Base-by-base conservation (phyloP, 345 rosid species). In the Eucalyptus pauciflora region DNA sequence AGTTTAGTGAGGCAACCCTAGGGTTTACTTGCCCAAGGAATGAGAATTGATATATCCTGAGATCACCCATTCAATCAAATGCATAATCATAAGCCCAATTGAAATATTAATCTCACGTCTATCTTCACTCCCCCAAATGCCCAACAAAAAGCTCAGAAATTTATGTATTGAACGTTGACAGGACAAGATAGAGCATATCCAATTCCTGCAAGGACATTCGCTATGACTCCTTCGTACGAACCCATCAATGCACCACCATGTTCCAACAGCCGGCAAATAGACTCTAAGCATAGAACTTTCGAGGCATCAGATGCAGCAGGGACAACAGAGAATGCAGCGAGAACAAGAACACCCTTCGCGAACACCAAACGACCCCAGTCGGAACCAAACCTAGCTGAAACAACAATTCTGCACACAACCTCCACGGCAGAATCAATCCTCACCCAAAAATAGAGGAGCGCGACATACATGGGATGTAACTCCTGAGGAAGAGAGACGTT, bases 361-460 rank as follows among this genome's bases (percentile, higher is more conserved):
- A 94, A 93, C 54, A 97, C 91, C 14, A 90, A 92, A 83, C 93
- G 94, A 85, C 89, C 90, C 86, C 90, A 91, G 92, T 88, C 89
- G 52, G 89, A 87, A 90, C 69, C 89, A 88, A 79, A 88, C 16
- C 86, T 89, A 88, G 50, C 90, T 85, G 86, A 80, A 50, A 50
- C 96, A 54, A 89, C 95, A n/a, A 71, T 71, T 22, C 91, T 89
- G 90, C 93, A 91, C 81, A 96, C 89, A 29, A 92, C 94, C 90
- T 92, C 95, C 89, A 94, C 93, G 4, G 96, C 95, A 7, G 93
- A 95, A 86, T 93, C 97, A 92, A 94, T 91, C 94, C 97, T 94
- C 85, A 95, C 93, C 99, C 99, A 96, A 87, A 95, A 90, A 91
- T 97, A 98, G 89, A 98, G 96, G 49, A 95, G 94, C 89, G 95